Conservation (phyloP, 2,329 filamentous ascomycete species). For the Zymoseptoria ardabiliae region DNA sequence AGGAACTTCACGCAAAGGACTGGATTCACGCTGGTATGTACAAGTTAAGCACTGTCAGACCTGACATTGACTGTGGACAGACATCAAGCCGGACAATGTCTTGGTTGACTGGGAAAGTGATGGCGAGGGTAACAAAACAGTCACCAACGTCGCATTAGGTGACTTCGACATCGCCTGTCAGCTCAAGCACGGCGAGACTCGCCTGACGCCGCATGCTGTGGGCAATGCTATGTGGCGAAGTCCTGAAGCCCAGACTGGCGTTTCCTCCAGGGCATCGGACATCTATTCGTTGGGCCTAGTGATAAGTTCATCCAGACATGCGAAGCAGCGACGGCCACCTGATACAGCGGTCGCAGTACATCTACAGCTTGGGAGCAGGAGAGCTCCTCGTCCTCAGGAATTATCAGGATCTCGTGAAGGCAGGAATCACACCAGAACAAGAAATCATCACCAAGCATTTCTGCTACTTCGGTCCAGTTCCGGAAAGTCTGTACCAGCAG, state of each 20-base stretch:
- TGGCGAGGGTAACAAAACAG: conserved; percentile 26
- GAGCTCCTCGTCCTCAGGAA: conserved; percentile 28
- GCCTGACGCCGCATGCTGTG: conserved; percentile 25
- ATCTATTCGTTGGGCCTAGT: conserved; percentile 35
- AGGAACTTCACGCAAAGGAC: conserved; percentile 32
- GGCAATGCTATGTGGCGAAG: conserved; percentile 37
- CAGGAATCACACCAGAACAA: conserved; percentile 28
- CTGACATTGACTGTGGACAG: conserved; percentile 22
- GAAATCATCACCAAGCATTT: conserved; percentile 31
- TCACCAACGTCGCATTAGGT: conserved; percentile 30
- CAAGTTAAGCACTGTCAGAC: not conserved
- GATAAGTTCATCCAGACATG: conserved; percentile 22
- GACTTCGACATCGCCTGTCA: conserved; percentile 34
- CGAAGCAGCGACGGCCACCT: conserved; percentile 1
- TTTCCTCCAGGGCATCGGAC: conserved; percentile 31
- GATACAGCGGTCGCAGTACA: conserved; percentile 28
- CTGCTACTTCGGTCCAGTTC: conserved; percentile 29
- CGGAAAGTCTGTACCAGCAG: conserved; percentile 26
- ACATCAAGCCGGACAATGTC: conserved; percentile 37
- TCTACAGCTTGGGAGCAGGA: conserved; percentile 29
- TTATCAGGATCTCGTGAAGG: conserved; percentile 27
- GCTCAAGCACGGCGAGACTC: conserved; percentile 22
- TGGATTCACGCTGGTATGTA: conserved; percentile 32
- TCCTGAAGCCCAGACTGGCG: conserved; percentile 33
- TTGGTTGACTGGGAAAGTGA: conserved; percentile 32